Base-by-base conservation (phyloP, 2,329 filamentous ascomycete genomes). In the Diaporthe sp. region DNA sequence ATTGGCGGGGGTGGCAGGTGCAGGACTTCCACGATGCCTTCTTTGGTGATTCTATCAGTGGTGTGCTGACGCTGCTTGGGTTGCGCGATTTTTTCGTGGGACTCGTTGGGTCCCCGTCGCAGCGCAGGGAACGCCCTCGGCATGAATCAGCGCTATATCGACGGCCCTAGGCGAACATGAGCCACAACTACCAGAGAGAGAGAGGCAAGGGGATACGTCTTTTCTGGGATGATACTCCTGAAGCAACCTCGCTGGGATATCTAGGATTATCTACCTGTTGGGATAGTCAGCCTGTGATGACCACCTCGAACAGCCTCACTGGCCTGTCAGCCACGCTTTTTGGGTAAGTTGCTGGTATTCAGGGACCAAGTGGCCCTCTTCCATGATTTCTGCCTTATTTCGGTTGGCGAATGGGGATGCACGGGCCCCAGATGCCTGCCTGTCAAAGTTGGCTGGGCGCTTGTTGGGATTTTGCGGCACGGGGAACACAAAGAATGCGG, bases 401-500 rank as follows among this genome's bases (percentile, higher is more conserved):
- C 17, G n/a, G 9, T 68, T 15, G n/a, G 22, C 22, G 39, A 25
- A 13, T 37, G 63, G 47, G 47, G 47, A 39, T 68, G 63, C 63
- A 68, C 22, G 32, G 32, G 27, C 32, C 63, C 22, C 10, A 25
- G n/a, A 27, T 30, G 32, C n/a, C 32, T 53, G 22, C 22, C 44
- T 39, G n/a, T 68, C 47, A 51, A 39, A 68, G 63, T 39, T 68
- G 63, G 63, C 47, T 53, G 32, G 30, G 32, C 35, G 15, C 47
- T 39, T 35, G 63, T 27, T 37, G 63, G 12, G n/a, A 39, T 39
- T 68, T 68, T 37, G 30, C 63, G n/a, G 22, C 47, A 15, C 70
- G 35, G 56, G 25, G 27, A 55, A 47, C 47, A 25, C 44, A 42
- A 63, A 50, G 30, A 55, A 25, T 27, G 25, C 19, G 56, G 44